These are phyloP conservation scores for Coemansia sp. DNA, from an alignment of 192 early-diverging fungal genomes.

Conservation along the genomic window DNA sequence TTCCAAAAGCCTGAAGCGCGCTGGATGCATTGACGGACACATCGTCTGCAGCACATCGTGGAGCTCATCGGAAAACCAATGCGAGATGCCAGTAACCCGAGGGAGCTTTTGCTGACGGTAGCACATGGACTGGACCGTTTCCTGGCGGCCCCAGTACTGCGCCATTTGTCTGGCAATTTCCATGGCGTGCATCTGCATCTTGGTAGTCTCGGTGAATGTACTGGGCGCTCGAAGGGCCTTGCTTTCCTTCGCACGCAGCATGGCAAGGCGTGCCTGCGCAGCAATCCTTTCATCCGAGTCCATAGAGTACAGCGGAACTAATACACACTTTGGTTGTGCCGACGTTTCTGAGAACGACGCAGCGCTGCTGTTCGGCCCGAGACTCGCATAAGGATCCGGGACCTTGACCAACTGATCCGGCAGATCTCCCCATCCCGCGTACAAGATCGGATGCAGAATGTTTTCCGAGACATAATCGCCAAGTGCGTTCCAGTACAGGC, in stretches of 20 bases:
- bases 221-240: conserved; percentile 27
- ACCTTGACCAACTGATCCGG: conserved; percentile 23
- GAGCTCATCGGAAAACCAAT: conserved; percentile 53
- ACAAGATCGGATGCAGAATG: conserved; percentile 45
- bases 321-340: conserved; percentile 12
- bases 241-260: conserved; percentile 27
- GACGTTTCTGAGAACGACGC: background rate
- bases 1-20: conserved; percentile 44
- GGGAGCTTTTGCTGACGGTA: conserved; percentile 47
- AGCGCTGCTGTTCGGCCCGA: conserved; percentile 11
- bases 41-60: conserved; percentile 46
- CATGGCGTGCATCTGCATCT: conserved; percentile 51
- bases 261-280: conserved; percentile 19
- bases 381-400: conserved; percentile 37
- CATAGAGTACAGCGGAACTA: conserved; percentile 26
- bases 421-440: conserved; percentile 36
- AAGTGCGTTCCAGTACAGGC: conserved; percentile 52
- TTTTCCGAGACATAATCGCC: conserved; percentile 55
- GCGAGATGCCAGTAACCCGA: conserved; percentile 48
- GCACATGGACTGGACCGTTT: conserved; percentile 38
- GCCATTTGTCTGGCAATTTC: conserved; percentile 54
- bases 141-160: conserved; percentile 50
- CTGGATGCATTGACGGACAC: conserved; percentile 47
- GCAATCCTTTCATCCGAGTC: conserved; percentile 6
- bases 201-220: conserved; percentile 47